Percentiles rank a stretch among this genome's conserved stretches.
phyloP scores from a whole-genome alignment of 2,329 filamentous ascomycete species.

The Ophiostoma pallidulum region DNA sequence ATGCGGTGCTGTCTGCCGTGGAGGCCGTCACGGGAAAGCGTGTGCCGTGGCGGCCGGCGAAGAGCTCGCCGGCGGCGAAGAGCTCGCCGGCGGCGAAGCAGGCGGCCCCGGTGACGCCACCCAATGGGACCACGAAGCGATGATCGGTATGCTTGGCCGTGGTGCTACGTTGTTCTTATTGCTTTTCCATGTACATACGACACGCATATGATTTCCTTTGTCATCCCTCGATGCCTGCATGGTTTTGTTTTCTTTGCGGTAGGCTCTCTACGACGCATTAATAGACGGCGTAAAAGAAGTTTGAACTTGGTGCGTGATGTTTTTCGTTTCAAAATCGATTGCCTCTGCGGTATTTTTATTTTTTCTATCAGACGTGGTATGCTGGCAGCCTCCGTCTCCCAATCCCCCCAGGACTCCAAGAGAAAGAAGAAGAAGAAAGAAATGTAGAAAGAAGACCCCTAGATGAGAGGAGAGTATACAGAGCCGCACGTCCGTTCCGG shows the following conservation, averaged over 20 bases:
- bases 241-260: no score
- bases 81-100: neutral
- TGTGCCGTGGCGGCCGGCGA: neutral
- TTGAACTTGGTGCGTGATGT: no score
- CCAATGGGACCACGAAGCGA: no score
- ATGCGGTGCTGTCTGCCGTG: slow-evolving; percentile 19
- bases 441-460: neutral
- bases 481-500: neutral
- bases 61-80: neutral
- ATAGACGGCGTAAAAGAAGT: no score
- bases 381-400: neutral
- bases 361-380: slow-evolving; percentile 1
- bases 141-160: no score
- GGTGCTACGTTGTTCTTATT: no score
- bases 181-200: no score
- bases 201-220: no score
- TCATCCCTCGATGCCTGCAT: no score
- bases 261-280: no score
- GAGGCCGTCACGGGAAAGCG: slow-evolving; percentile 10
- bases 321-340: no score
- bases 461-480: slow-evolving; percentile 12
- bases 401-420: neutral
- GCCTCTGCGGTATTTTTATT: no score
- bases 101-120: neutral
- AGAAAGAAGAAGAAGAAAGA: neutral